A percentile compares a stretch with the other conserved stretches of the same genome.
Conservation (phyloP, 805 yeast species). For the Starmera dryadoides region DNA sequence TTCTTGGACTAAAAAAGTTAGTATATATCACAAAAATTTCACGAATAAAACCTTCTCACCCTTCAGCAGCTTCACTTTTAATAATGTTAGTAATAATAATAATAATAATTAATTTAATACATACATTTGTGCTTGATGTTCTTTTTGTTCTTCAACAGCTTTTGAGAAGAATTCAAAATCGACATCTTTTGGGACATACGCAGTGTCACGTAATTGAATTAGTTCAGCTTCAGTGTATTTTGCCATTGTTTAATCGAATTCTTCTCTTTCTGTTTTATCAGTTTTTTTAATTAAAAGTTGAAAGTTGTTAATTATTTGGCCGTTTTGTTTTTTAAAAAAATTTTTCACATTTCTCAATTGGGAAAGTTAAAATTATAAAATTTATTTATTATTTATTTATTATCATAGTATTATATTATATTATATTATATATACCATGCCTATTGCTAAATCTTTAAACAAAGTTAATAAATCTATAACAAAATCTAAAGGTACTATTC, state of each 20-base stretch:
- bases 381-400: no score
- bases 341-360: not conserved
- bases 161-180: conserved; percentile 59
- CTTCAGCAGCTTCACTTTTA: not conserved
- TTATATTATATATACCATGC: conserved; percentile 36
- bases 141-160: conserved; percentile 61
- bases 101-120: not conserved
- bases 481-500: conserved; percentile 52
- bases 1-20: not conserved
- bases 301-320: no score
- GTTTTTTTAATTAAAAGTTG: not conserved
- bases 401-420: no score
- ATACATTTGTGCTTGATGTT: conserved; percentile 25
- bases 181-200: conserved; percentile 52
- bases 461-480: conserved; percentile 58
- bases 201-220: conserved; percentile 47
- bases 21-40: not conserved
- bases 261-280: not conserved
- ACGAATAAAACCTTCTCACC: not conserved
- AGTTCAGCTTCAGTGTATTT: conserved; percentile 71
- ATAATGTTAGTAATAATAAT: not conserved
- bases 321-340: no score
- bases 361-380: not conserved
- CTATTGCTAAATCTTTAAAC: conserved; percentile 56
- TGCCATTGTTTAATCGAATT: conserved; percentile 26